These are phyloP conservation scores for Hypoxylon intermedium DNA, from an alignment of 495 filamentous ascomycete species.

Conservation along the genomic window DNA sequence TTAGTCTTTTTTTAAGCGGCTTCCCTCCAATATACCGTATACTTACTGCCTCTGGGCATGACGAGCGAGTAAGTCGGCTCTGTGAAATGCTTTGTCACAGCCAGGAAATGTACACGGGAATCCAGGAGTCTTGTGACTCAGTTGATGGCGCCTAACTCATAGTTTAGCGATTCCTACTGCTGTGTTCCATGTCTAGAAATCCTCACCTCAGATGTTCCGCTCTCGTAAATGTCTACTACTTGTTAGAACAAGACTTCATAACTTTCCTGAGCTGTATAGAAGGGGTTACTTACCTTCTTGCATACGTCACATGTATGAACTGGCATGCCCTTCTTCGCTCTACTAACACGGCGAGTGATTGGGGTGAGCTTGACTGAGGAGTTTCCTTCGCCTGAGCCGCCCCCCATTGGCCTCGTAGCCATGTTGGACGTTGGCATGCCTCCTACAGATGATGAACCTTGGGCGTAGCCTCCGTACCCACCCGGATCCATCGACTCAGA, in stretches of 20 bases:
- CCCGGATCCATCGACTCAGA: conserved; percentile 56
- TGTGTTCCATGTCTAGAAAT: background rate
- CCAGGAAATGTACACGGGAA: conserved; percentile 69
- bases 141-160: conserved; percentile 76
- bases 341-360: conserved; percentile 76
- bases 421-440: conserved; percentile 41
- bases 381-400: conserved; percentile 40
- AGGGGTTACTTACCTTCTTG: conserved; percentile 63
- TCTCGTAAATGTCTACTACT: conserved; percentile 73
- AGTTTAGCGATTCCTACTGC: conserved; percentile 25
- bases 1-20: conserved; percentile 3
- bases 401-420: conserved; percentile 52
- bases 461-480: conserved; percentile 35
- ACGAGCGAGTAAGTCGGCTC: conserved; percentile 76
- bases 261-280: background rate
- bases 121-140: conserved; percentile 79
- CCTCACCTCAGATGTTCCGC: conserved; percentile 82
- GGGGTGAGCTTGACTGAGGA: conserved; percentile 66
- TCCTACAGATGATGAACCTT: conserved; percentile 45
- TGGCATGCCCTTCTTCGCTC: conserved; percentile 82
- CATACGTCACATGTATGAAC: conserved; percentile 78
- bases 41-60: conserved; percentile 86
- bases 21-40: background rate
- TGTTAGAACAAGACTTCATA: conserved; percentile 23
- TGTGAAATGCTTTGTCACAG: conserved; percentile 71